A percentile compares a stretch with the other conserved stretches of the same genome.
Evolutionary conservation across 2,329 filamentous ascomycete species (phyloP).

Genomic region (Harringtonia aguacate): DNA sequence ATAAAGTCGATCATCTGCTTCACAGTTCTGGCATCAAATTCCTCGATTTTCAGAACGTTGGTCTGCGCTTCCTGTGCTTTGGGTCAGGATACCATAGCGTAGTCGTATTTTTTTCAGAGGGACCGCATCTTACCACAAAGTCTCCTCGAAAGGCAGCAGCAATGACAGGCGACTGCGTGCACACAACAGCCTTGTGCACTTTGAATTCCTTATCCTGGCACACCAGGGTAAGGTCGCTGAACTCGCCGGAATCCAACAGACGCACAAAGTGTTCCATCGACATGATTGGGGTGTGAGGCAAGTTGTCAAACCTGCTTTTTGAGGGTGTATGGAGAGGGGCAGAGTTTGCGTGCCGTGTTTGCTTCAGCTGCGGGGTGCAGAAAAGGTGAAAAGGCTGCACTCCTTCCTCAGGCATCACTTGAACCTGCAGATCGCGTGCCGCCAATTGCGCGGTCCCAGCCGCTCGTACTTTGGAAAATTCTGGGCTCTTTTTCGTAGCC

Average conservation of each 20-base stretch:
- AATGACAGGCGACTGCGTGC: conserved; percentile 13
- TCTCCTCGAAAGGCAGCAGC: conserved; percentile 11
- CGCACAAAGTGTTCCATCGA: neutral
- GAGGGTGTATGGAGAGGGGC: too few relatives aligned
- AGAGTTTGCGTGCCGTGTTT: too few relatives aligned
- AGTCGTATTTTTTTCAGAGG: too few relatives aligned
- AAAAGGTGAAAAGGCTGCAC: too few relatives aligned
- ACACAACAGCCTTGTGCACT: conserved; percentile 16
- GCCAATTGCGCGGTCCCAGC: too few relatives aligned
- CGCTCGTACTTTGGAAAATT: too few relatives aligned
- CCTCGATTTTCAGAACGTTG: neutral
- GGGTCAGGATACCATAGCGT: too few relatives aligned
- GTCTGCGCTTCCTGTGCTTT: conserved; percentile 4
- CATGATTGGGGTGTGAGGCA: neutral
- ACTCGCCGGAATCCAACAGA: conserved; percentile 6
- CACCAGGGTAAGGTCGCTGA: conserved; percentile 7
- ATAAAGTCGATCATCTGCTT: conserved; percentile 9
- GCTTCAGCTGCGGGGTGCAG: too few relatives aligned
- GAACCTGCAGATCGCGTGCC: too few relatives aligned
- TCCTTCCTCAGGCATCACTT: too few relatives aligned
- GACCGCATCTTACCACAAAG: conserved; percentile 16
- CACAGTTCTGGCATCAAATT: conserved; percentile 3
- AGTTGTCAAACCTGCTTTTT: too few relatives aligned
- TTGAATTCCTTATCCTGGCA: conserved; percentile 14
- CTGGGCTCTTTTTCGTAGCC: too few relatives aligned